Base-by-base conservation (phyloP, 2,329 filamentous ascomycete species). In the Fusarium fracticaudum region DNA sequence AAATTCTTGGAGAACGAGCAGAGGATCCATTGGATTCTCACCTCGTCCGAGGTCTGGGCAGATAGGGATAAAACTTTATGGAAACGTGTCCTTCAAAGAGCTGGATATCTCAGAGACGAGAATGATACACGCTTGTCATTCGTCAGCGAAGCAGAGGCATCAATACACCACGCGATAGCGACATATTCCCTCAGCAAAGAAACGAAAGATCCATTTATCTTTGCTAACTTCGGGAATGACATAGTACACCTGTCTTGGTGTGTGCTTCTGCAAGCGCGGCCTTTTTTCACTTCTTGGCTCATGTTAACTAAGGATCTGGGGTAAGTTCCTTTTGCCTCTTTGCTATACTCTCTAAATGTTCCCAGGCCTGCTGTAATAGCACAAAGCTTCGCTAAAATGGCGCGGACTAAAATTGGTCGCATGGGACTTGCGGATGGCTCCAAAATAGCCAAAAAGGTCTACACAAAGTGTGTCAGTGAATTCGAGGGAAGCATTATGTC, bases 161-260 rank as follows among this genome's bases (percentile, higher is more conserved):
- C 48, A 20, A 20, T 33, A 2, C 12, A 5, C 15, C 4, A 20
- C 6, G 12, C 48, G 22, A 51, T 35, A 14, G 0, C 2, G 0
- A 33, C 8, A 33, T 51, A 35, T 33, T 51, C 48, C 2, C 48
- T 51, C 12, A 35, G 6, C 22, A 1, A 20, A 24, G 22, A 33
- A 10, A 1, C 4, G 20, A 1, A 12, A 17, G 1, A 3, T 17
- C 10, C 15, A 18, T 50, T 33, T 20, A 51, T 51, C 11, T 24
- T 51, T 24, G 48, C 22, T 13, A 4, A 10, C 22, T 35, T 24
- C 14, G 48, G 48, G 22, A 20, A 33, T 13, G 2, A 5, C 1
- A 3, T 8, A 14, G 22, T 18, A 7, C 4, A 14, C 3, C 14
- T 51, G 12, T 51, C 15, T 17, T 4, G 24, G 24, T 24, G 24